Evolutionary conservation across 2,329 filamentous ascomycete species (phyloP).

Genomic region (Colletotrichum sp.): DNA sequence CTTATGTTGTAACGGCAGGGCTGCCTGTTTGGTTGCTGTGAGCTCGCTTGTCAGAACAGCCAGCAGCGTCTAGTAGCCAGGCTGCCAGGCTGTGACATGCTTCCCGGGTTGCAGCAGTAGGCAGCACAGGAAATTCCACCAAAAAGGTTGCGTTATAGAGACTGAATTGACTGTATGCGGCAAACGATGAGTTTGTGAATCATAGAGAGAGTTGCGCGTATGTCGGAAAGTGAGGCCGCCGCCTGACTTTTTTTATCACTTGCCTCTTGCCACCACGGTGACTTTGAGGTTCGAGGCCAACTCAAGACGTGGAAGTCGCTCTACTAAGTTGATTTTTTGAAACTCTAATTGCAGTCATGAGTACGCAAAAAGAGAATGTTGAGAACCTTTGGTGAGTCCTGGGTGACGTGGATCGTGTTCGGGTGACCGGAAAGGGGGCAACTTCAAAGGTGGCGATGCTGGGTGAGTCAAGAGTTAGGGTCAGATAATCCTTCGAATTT

Average conservation of each 20-base stretch:
- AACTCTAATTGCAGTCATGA: not conserved
- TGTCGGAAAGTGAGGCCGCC: not conserved
- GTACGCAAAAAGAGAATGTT: fast-evolving
- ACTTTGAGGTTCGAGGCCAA: not conserved
- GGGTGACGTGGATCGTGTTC: not conserved
- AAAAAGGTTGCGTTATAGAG: not conserved
- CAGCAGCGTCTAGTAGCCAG: not conserved
- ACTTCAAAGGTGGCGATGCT: not conserved
- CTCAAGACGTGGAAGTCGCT: fast-evolving
- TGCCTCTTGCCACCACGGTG: not conserved
- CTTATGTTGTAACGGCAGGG: not conserved
- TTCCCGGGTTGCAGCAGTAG: not conserved
- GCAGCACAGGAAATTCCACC: fast-evolving
- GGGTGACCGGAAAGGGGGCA: not conserved
- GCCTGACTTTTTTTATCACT: not conserved
- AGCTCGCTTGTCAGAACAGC: not conserved
- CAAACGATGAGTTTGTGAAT: not conserved
- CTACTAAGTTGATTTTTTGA: not conserved
- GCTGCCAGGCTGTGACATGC: not conserved
- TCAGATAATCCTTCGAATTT: fast-evolving
- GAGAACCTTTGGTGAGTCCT: not conserved
- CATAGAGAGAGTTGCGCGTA: not conserved
- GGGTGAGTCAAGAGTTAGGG: not conserved
- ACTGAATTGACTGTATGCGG: not conserved
- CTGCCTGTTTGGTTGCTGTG: not conserved